Evolutionary conservation across 2,329 filamentous ascomycete genomes (phyloP).

Genomic region (Escovopsis sp.): DNA sequence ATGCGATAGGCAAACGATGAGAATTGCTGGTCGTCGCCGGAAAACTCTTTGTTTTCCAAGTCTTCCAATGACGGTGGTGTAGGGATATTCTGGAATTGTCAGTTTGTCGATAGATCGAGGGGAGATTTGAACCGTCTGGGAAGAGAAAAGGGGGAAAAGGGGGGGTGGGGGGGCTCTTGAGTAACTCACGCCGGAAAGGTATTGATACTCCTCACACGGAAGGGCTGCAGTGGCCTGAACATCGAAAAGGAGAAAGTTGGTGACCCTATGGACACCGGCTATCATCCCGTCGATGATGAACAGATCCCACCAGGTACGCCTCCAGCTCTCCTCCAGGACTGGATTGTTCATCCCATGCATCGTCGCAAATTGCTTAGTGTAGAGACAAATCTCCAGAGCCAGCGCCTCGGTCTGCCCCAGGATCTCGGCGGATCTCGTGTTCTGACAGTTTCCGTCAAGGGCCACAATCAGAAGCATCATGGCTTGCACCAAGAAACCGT

Average conservation of each 20-base stretch:
- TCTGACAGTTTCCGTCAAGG: conserved; percentile 62
- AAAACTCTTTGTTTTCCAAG: conserved; percentile 64
- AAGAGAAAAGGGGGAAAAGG: neutral
- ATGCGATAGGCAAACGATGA: conserved; percentile 80
- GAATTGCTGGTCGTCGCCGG: conserved; percentile 53
- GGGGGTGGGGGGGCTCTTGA: neutral
- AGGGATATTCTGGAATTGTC: conserved; percentile 34
- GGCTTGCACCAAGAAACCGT: conserved; percentile 59
- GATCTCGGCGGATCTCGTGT: conserved; percentile 51
- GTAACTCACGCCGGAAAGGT: conserved; percentile 38
- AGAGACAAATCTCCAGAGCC: conserved; percentile 62
- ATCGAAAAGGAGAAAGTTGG: conserved; percentile 55
- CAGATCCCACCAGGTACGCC: conserved; percentile 80
- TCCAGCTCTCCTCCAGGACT: conserved; percentile 67
- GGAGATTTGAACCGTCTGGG: too few relatives aligned
- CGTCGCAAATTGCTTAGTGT: conserved; percentile 52
- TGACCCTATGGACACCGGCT: conserved; percentile 60
- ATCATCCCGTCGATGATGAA: conserved; percentile 76
- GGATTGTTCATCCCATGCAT: conserved; percentile 48
- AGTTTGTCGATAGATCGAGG: neutral
- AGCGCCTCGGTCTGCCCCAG: conserved; percentile 54
- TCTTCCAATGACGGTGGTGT: conserved; percentile 51
- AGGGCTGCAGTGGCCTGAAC: conserved; percentile 54
- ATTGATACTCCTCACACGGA: conserved; percentile 73
- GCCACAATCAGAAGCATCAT: conserved; percentile 63